Evolutionary conservation across 1,284 basidiomycete genomes (phyloP), one percentile per base, ranked within the genome.

Genomic region (Tilletia caries): DNA sequence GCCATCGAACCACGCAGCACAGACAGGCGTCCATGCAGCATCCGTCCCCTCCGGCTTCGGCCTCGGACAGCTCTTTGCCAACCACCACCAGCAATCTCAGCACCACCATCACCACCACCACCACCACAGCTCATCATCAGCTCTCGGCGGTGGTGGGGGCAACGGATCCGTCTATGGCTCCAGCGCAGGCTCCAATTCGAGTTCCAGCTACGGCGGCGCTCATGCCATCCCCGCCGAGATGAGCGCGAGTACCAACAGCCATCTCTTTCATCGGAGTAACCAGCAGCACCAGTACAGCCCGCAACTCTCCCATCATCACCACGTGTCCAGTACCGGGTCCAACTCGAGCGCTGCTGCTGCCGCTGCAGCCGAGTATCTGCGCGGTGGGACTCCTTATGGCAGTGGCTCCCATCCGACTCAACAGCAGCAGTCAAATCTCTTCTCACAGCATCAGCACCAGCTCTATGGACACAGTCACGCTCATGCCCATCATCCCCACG

Each of bases 1-100:
- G 6, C 64, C 75, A 13, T 65, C 68, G 2, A 68, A 34, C 48
- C 60, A 54, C 27, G 73, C 76, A 32, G 44, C 70, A 1, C 71
- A 70, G 13, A 52, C 67, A 10, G 70, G 74, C 18, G 50, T 66
- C 0, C 71, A 76, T 32, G 75, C 73, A 18, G 70, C 78, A 1
- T 79, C 78, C 25, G 75, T 79, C 71, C 77, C 78, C 1, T 73
- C 75, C 23, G 65, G 52, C 18, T 71, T 71, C 15, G 72, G 72
- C 27, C 50, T 69, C 29, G 70, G 69, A 43, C 60, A 66, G 20
- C 72, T 69, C 62, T 68, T 41, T 27, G 25, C 65, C 25, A 15
- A n/a, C 23, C 46, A 23, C 2, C 46, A 27, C 52, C 5, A 8
- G 13, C 54, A 62, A 33, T 41, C 8, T 41, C n/a, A 41, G 37